phyloP scores from a whole-genome alignment of 2,329 filamentous ascomycete genomes.

The Fusarium fracticaudum region DNA sequence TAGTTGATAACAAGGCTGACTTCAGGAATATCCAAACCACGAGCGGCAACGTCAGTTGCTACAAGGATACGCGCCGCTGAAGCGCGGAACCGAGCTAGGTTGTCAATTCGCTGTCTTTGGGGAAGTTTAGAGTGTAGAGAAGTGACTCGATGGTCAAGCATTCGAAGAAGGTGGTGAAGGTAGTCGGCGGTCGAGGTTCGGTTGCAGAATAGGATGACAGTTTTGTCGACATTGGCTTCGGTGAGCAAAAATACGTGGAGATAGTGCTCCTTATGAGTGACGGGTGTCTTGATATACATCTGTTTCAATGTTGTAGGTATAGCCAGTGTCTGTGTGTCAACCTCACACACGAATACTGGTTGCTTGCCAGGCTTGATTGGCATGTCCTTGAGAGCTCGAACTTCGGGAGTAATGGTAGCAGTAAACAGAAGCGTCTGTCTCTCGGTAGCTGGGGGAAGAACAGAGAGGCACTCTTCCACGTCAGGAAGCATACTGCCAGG shows the following conservation, averaged over 20 bases:
- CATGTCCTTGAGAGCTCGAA: slow-evolving; percentile 84
- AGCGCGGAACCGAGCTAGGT: slow-evolving; percentile 91
- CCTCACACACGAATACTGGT: slow-evolving; percentile 88
- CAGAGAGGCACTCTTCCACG: slow-evolving; percentile 85
- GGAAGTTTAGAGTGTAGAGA: slow-evolving; percentile 88
- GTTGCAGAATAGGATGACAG: slow-evolving; percentile 94
- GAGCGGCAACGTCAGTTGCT: slow-evolving; percentile 92
- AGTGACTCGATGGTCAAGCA: slow-evolving; percentile 89
- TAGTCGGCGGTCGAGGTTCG: slow-evolving; percentile 88
- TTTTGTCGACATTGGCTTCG: slow-evolving; percentile 76
- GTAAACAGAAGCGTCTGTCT: slow-evolving; percentile 97
- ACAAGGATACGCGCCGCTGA: slow-evolving; percentile 89
- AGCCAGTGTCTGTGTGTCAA: slow-evolving; percentile 78
- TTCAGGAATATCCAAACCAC: slow-evolving; percentile 94
- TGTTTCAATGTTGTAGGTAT: slow-evolving; percentile 85
- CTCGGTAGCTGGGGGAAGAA: slow-evolving; percentile 78
- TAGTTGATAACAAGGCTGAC: slow-evolving; percentile 94
- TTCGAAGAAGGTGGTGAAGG: slow-evolving; percentile 85
- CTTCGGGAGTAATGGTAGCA: slow-evolving; percentile 92
- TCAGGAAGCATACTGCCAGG: slow-evolving; percentile 93
- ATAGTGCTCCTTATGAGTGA: slow-evolving; percentile 95
- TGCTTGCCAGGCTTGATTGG: slow-evolving; percentile 74
- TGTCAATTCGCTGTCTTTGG: slow-evolving; percentile 85
- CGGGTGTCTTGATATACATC: slow-evolving; percentile 85
- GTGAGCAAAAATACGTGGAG: slow-evolving; percentile 89